Percentiles rank a stretch among this genome's conserved stretches.
These are phyloP conservation scores for Camelina hispida DNA, from an alignment of 345 rosid species.

Conservation along the genomic window DNA sequence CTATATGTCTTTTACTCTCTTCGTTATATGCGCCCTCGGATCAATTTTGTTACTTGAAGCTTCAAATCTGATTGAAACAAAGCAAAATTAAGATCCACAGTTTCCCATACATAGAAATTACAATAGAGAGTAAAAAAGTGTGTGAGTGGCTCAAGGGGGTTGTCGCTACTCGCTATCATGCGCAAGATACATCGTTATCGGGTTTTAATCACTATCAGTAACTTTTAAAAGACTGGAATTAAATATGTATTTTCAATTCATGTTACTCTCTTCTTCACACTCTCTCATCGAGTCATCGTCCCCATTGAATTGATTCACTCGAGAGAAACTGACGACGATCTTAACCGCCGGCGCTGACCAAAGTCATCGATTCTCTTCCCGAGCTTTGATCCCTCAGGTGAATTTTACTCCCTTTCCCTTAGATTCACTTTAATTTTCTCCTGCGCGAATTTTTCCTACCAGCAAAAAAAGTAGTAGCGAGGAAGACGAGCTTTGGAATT, in stretches of 20 bases:
- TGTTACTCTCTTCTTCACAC: constrained; percentile 32
- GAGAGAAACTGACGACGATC: constrained; percentile 20
- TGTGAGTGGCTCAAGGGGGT: neutral
- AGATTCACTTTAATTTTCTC: constrained; percentile 24
- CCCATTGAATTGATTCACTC: constrained; percentile 46
- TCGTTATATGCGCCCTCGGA: neutral
- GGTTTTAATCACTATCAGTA: constrained; percentile 31
- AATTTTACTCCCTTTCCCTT: neutral
- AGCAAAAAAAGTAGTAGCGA: neutral
- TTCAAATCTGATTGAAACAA: neutral
- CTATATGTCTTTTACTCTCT: neutral
- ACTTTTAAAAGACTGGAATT: constrained; percentile 39
- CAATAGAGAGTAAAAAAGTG: neutral
- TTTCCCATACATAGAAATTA: neutral
- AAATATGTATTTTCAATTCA: neutral
- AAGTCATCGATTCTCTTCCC: constrained; percentile 40
- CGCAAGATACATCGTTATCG: constrained; percentile 48
- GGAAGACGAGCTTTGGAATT: constrained; percentile 2
- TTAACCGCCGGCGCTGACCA: constrained; percentile 53
- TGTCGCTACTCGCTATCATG: constrained; percentile 53
- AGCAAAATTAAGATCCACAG: no score
- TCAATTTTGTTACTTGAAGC: neutral
- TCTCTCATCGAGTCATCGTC: constrained; percentile 35
- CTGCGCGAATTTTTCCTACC: constrained; percentile 25
- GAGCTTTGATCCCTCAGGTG: constrained; percentile 39